These are phyloP conservation scores for Pichia sp. DNA, from an alignment of 1,139 yeast genomes.

Conservation along the genomic window DNA sequence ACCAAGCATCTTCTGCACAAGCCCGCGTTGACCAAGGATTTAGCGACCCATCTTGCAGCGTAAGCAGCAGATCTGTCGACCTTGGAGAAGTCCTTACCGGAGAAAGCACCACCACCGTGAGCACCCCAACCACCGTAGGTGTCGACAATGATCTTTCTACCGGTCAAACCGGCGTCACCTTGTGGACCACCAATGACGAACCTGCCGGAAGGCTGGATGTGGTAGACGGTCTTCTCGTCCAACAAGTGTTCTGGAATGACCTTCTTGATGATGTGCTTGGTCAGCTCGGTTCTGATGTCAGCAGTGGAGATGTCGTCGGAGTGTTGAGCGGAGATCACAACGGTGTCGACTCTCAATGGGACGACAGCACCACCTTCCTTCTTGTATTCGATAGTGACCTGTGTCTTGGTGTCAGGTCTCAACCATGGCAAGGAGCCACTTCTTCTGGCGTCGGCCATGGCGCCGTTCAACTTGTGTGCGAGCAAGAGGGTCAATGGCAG, in stretches of 20 bases:
- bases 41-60: slow-evolving; percentile 99
- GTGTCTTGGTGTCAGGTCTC: slow-evolving; percentile 99
- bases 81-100: slow-evolving; percentile 99
- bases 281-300: slow-evolving; percentile 76
- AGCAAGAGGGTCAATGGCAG: slow-evolving; percentile 91
- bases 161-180: slow-evolving; percentile 99
- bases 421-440: slow-evolving; percentile 91
- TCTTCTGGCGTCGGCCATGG: slow-evolving; percentile 96
- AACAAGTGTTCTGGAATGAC: slow-evolving; percentile 87
- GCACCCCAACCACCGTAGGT: slow-evolving; percentile 99
- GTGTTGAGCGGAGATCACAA: slow-evolving; percentile 97
- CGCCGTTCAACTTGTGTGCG: slow-evolving; percentile 95
- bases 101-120: slow-evolving; percentile 99
- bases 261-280: slow-evolving; percentile 78
- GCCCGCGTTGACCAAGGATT: slow-evolving; percentile 91
- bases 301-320: slow-evolving; percentile 93
- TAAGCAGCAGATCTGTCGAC: slow-evolving; percentile 99
- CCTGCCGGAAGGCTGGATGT: slow-evolving; percentile 99
- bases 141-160: slow-evolving; percentile 98
- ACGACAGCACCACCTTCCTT: slow-evolving; percentile 92
- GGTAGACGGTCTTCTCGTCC: slow-evolving; percentile 94
- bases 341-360: slow-evolving; percentile 95
- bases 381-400: slow-evolving; percentile 95
- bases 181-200: slow-evolving; percentile 99
- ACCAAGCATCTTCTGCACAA: slow-evolving; percentile 96